Percentiles rank a stretch among this genome's conserved stretches.
These are phyloP conservation scores for Lactarius evosmus DNA, from an alignment of 768 basidiomycete genomes.

Conservation along the genomic window DNA sequence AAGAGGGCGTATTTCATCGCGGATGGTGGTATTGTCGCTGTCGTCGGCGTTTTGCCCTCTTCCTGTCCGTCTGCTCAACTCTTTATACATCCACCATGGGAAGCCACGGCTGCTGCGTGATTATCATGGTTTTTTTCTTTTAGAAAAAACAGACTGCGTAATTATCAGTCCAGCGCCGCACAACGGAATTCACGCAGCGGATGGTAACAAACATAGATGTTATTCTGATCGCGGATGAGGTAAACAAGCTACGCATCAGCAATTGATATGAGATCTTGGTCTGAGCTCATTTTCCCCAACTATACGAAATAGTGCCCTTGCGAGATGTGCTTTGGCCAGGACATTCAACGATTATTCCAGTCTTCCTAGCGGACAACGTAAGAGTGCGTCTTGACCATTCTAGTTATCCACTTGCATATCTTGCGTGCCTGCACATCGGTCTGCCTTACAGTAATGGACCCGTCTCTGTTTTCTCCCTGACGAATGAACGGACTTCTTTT, in stretches of 20 bases:
- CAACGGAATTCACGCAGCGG: not conserved
- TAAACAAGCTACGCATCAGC: not conserved
- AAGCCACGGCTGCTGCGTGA: not conserved
- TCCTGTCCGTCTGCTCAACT: not conserved
- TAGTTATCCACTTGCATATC: no score
- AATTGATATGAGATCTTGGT: not conserved
- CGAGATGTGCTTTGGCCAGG: no score
- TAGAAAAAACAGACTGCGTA: no score
- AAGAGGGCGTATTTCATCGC: constrained; percentile 5
- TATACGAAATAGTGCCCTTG: no score
- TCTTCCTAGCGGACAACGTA: no score
- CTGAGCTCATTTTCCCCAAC: not conserved
- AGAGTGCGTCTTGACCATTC: no score
- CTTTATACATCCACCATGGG: constrained; percentile 3
- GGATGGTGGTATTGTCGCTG: not conserved
- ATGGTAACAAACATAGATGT: not conserved
- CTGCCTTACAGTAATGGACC: not conserved
- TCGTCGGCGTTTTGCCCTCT: not conserved
- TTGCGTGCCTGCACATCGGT: not conserved
- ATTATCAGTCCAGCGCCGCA: not conserved
- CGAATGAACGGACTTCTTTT: not conserved
- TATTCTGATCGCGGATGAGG: no score
- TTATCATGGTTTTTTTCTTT: no score
- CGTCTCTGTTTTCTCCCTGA: not conserved
- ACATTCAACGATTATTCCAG: no score